Evolutionary conservation across 768 basidiomycete species (phyloP), one percentile per base, ranked within the genome.

Genomic region (Tulasnella sp.): DNA sequence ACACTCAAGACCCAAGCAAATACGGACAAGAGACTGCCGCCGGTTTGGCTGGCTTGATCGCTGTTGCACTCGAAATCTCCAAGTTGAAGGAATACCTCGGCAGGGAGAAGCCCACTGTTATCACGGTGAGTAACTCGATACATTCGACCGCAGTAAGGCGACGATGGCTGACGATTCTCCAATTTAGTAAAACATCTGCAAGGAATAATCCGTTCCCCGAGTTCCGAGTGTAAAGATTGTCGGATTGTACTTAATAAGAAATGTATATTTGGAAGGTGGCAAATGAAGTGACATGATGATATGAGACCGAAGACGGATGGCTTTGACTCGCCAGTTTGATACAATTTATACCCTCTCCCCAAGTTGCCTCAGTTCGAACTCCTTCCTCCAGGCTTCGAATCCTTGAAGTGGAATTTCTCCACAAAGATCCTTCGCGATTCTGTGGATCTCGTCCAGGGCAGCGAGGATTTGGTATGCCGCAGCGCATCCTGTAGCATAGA

Each of bases 31-130:
- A 83, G 73, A 89, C 97, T 22, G 90, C 91, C 62, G 91, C 95
- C 75, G 97, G 97, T 9, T 83, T 98, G 77, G 89, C 94, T 83
- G 94, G 94, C 22, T 83, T 99, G 75, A 99, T 98, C 78, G 95
- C 98, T 79, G 95, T 97, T 71, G 97, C 97, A 40, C 81, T 98
- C 73, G 85, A 88, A 77, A 83, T 95, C 66, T 89, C 89, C 82
- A 90, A 91, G 80, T 82, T 99, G 82, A 89, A 89, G 80, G 86
- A 91, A 79, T 93, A 90, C 83, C 84, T 96, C 76, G 89, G 90
- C 35, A 83, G 93, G 76, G 90, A 96, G 68, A 84, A 94, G 83
- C 97, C 97, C 44, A 96, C 95, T 66, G 97, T 99, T 75, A 98
- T 99, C 80, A 99, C 96, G 32, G 71, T 72, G n/a, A 72, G 71